phyloP scores from a whole-genome alignment of 768 basidiomycete species.

The Suillus subaureus region DNA sequence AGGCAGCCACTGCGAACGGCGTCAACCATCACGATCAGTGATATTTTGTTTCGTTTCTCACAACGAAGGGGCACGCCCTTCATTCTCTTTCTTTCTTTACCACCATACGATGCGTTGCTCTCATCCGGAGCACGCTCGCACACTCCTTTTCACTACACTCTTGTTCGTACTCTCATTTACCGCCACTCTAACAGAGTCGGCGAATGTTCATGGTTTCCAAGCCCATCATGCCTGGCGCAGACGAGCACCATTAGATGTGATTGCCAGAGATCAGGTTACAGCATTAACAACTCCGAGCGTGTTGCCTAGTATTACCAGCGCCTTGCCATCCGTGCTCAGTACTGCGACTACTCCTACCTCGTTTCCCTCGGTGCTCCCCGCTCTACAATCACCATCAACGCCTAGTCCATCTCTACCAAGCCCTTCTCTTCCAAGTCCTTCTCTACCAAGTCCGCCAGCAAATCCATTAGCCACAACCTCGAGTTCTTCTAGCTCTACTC shows the following conservation, averaged over 20 bases:
- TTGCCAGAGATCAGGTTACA: background rate
- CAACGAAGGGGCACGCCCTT: background rate
- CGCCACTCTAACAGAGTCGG: background rate
- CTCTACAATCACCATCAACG: background rate
- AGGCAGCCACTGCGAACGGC: background rate
- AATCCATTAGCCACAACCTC: background rate
- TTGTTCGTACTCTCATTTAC: constrained; percentile 14
- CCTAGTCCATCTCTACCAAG: background rate
- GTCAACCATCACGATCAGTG: background rate
- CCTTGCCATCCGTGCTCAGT: background rate
- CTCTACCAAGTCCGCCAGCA: background rate
- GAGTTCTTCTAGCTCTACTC: background rate
- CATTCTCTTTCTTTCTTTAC: background rate
- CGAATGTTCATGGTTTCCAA: background rate
- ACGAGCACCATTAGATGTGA: constrained; percentile 4
- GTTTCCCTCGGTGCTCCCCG: background rate
- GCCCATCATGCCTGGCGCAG: constrained; percentile 11
- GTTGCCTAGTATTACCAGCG: background rate
- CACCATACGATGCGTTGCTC: constrained; percentile 7
- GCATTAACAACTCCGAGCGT: background rate
- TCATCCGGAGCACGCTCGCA: background rate
- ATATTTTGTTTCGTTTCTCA: background rate
- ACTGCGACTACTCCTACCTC: background rate
- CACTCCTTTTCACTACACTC: constrained; percentile 17
- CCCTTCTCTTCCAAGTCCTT: background rate